Evolutionary conservation across 441 rosid species (phyloP).

Genomic region (Corymbia calophylla): DNA sequence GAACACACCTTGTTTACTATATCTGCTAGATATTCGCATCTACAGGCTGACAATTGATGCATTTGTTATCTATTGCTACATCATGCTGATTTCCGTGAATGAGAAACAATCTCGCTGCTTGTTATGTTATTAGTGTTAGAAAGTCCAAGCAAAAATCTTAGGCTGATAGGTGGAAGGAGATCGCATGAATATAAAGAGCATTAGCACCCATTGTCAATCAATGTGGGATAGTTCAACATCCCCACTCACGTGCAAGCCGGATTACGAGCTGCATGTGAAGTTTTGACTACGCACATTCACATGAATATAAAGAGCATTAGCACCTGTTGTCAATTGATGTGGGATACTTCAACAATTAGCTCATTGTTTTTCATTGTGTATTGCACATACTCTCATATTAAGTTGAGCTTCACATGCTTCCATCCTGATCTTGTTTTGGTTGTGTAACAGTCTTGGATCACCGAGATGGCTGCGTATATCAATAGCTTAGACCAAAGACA

Average conservation of each 20-base stretch:
- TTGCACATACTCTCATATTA: background rate
- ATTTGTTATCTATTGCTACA: background rate
- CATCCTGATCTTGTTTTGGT: background rate
- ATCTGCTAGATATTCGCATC: background rate
- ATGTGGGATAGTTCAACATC: too few relatives aligned
- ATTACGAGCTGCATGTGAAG: too few relatives aligned
- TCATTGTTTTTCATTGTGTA: background rate
- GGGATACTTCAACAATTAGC: background rate
- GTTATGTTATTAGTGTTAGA: background rate
- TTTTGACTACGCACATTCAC: too few relatives aligned
- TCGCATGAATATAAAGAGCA: too few relatives aligned
- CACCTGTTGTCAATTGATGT: too few relatives aligned
- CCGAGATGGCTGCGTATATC: slow-evolving; percentile 40
- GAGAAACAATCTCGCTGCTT: background rate
- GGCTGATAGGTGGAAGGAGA: too few relatives aligned
- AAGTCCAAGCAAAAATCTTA: too few relatives aligned
- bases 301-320: too few relatives aligned
- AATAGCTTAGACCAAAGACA: slow-evolving; percentile 37
- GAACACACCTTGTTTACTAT: background rate
- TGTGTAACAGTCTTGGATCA: slow-evolving; percentile 26
- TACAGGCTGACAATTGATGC: background rate
- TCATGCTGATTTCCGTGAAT: background rate
- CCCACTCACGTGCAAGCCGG: too few relatives aligned
- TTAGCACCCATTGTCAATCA: too few relatives aligned
- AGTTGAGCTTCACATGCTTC: background rate